These are phyloP conservation scores for Sarocladium strictum DNA, from an alignment of 2,329 filamentous ascomycete genomes.

Conservation along the genomic window DNA sequence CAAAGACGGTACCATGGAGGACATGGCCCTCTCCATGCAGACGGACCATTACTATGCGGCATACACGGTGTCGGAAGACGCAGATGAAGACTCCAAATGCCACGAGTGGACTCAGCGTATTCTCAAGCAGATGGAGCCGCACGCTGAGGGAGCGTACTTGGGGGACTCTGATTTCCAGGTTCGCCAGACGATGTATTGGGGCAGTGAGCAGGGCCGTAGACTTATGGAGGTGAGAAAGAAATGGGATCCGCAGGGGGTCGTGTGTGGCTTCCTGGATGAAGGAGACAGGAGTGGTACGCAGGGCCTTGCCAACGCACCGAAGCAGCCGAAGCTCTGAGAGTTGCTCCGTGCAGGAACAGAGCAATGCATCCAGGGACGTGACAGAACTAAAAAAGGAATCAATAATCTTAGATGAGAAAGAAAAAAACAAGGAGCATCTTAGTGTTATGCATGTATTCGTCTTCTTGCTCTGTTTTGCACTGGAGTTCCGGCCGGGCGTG, in stretches of 20 bases:
- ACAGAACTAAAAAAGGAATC: no score
- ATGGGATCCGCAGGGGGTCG: constrained; percentile 31
- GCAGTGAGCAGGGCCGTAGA: constrained; percentile 29
- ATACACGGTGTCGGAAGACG: constrained; percentile 44
- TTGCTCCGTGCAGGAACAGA: background rate
- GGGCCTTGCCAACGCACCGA: constrained; percentile 31
- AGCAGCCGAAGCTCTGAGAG: background rate
- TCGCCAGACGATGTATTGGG: constrained; percentile 42
- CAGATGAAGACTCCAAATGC: constrained; percentile 36
- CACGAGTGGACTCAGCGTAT: constrained; percentile 36
- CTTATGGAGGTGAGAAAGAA: constrained; percentile 36
- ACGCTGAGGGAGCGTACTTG: constrained; percentile 44
- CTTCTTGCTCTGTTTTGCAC: no score
- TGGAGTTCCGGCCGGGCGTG: no score
- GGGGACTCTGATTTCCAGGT: constrained; percentile 49
- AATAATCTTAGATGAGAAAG: no score
- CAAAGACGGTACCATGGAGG: constrained; percentile 28
- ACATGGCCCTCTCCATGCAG: constrained; percentile 51
- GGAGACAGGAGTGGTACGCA: constrained; percentile 34
- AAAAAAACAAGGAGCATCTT: no score
- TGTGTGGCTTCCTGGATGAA: constrained; percentile 40
- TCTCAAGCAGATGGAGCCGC: constrained; percentile 31
- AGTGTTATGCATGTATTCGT: no score
- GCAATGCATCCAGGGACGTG: no score
- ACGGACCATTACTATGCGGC: constrained; percentile 50